A percentile compares a stretch with the other conserved stretches of the same genome.
phyloP scores from a whole-genome alignment of 768 basidiomycete genomes.

The Tulasnella calospora region DNA sequence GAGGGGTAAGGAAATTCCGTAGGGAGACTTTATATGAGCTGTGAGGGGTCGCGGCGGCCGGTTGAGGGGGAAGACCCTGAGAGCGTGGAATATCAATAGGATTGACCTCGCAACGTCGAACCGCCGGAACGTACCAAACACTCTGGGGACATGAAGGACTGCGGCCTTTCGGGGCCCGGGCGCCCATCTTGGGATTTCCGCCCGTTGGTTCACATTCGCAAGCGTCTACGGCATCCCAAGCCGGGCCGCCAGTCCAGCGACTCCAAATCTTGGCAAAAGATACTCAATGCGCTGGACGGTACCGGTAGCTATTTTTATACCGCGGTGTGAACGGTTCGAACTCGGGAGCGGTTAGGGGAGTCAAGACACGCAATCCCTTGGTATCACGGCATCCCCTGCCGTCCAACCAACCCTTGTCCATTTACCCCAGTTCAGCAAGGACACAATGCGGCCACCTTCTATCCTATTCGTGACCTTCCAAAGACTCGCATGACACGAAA shows the following conservation, averaged over 20 bases:
- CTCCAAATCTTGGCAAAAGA: not conserved
- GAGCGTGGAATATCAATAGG: not conserved
- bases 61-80: not conserved
- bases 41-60: not conserved
- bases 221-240: not conserved
- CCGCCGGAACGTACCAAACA: not conserved
- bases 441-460: not conserved
- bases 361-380: not conserved
- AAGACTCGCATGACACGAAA: not conserved
- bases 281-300: not conserved
- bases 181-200: not conserved
- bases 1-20: not conserved
- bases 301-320: not conserved
- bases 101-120: not conserved
- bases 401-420: not conserved
- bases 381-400: not conserved
- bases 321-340: not conserved
- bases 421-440: not conserved
- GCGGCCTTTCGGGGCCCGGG: not conserved
- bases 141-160: not conserved
- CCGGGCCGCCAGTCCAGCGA: not conserved
- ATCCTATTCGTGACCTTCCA: not conserved
- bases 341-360: not conserved
- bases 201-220: not conserved
- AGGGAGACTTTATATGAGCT: not conserved